These are phyloP conservation scores for Taiozyma sp. DNA, from an alignment of 1,139 yeast genomes.

Conservation along the genomic window DNA sequence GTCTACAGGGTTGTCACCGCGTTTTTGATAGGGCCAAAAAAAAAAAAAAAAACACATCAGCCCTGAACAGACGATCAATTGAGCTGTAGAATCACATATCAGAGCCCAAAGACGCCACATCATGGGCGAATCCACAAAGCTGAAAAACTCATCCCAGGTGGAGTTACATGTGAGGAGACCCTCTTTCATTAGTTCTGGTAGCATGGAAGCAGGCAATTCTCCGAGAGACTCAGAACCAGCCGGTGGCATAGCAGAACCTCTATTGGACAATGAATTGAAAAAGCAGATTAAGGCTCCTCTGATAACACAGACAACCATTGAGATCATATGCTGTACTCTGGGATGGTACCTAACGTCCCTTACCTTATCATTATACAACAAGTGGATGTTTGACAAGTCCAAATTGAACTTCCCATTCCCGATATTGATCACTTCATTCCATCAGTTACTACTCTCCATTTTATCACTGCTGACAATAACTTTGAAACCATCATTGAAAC, in stretches of 20 bases:
- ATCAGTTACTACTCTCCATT: constrained; percentile 66
- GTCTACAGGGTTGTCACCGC: neutral
- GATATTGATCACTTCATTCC: constrained; percentile 75
- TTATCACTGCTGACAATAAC: constrained; percentile 42
- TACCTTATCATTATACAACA: constrained; percentile 82
- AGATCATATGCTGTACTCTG: constrained; percentile 16
- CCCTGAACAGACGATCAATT: too few species aligned
- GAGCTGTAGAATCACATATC: neutral
- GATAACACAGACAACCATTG: neutral
- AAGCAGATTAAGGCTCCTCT: neutral
- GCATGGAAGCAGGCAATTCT: neutral
- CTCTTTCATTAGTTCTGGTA: constrained; percentile 1
- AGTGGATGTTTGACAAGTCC: constrained; percentile 88
- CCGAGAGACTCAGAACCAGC: neutral
- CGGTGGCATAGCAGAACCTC: neutral
- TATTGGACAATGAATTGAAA: neutral
- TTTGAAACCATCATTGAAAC: constrained; percentile 42
- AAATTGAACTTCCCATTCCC: constrained; percentile 80
- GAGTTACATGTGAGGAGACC: constrained; percentile 17
- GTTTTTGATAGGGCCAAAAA: neutral
- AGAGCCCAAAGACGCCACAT: neutral
- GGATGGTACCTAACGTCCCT: constrained; percentile 62
- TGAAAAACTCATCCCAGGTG: constrained; percentile 12
- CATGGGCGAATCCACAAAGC: neutral
- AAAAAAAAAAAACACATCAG: too few species aligned